phyloP scores from a whole-genome alignment of 805 yeast species.

The Zygoascus bituminiphila region DNA sequence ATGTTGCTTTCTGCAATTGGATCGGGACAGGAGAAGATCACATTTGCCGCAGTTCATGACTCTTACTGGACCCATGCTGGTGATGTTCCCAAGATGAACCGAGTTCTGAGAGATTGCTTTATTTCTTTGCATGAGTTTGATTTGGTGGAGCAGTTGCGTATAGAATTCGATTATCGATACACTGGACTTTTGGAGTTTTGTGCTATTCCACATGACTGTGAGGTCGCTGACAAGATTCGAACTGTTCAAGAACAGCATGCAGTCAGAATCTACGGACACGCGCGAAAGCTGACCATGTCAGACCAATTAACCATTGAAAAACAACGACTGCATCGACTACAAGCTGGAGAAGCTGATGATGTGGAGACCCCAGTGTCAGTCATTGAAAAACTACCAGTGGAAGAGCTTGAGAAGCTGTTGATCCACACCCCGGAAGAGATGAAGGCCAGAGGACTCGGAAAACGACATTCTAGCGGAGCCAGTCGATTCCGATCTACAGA shows the following conservation, averaged over 20 bases:
- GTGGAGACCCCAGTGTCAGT: conserved; percentile 69
- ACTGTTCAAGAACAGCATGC: conserved; percentile 5
- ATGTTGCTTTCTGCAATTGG: conserved; percentile 84
- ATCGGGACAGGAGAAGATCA: conserved; percentile 55
- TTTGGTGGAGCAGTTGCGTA: conserved; percentile 57
- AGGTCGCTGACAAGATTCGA: conserved; percentile 41
- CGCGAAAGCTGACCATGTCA: conserved; percentile 45
- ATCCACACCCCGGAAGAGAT: conserved; percentile 17
- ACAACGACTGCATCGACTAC: conserved; percentile 47
- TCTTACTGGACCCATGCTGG: conserved; percentile 97
- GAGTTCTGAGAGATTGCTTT: conserved; percentile 65
- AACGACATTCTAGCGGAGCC: background rate
- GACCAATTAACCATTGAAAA: conserved; percentile 72
- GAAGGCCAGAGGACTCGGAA: conserved; percentile 4
- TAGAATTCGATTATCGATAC: conserved; percentile 78
- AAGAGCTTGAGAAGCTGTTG: conserved; percentile 28
- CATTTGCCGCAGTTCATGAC: conserved; percentile 94
- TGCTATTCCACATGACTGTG: conserved; percentile 44
- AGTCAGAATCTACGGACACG: conserved; percentile 21
- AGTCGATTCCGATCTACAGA: conserved; percentile 23
- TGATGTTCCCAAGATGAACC: conserved; percentile 67
- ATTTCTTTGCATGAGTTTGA: conserved; percentile 68
- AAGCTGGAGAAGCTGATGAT: conserved; percentile 37
- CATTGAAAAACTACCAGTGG: conserved; percentile 17
- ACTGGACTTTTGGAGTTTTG: conserved; percentile 57